Percentiles rank a stretch among this genome's conserved stretches.
These are phyloP conservation scores for Dactylonectria estremocensis DNA, from an alignment of 2,329 filamentous ascomycete species.

Conservation along the genomic window DNA sequence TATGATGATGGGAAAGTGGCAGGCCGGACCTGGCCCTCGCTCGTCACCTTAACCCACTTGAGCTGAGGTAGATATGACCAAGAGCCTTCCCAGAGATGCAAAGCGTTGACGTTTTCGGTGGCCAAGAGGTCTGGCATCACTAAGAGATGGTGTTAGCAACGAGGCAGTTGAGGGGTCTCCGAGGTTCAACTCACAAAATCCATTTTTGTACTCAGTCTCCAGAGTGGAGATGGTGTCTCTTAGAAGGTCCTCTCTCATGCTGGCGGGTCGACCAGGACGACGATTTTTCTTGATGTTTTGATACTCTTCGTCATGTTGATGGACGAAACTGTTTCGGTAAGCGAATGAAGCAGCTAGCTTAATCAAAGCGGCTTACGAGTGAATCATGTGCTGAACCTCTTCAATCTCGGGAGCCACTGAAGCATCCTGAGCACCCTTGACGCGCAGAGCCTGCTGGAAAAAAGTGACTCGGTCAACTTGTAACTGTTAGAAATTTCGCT, in stretches of 20 bases:
- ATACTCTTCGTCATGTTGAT: slow-evolving; percentile 81
- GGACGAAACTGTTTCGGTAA: slow-evolving; percentile 67
- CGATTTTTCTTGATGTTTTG: slow-evolving; percentile 76
- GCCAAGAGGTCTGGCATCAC: slow-evolving; percentile 83
- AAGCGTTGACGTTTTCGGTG: slow-evolving; percentile 73
- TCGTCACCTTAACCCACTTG: slow-evolving; percentile 82
- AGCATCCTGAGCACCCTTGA: slow-evolving; percentile 57
- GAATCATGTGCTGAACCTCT: slow-evolving; percentile 74
- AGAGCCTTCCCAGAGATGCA: slow-evolving; percentile 84
- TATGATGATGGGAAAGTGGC: slow-evolving; percentile 82
- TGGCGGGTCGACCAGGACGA: slow-evolving; percentile 84
- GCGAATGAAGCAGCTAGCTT: background rate
- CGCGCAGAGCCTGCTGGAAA: slow-evolving; percentile 77
- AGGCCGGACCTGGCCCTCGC: slow-evolving; percentile 74
- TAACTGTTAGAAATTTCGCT: slow-evolving; percentile 23
- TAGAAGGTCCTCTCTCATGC: slow-evolving; percentile 82
- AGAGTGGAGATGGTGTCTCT: slow-evolving; percentile 80
- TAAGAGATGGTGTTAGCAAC: slow-evolving; percentile 50
- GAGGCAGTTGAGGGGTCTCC: background rate
- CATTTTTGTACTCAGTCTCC: slow-evolving; percentile 84
- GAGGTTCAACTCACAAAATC: slow-evolving; percentile 76
- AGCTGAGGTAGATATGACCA: slow-evolving; percentile 86
- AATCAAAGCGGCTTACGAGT: slow-evolving; percentile 62
- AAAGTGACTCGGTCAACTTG: slow-evolving; percentile 64
- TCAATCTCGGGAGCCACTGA: slow-evolving; percentile 69